Conservation (phyloP, 2,329 filamentous ascomycete genomes). For the Cercospora citrullina region DNA sequence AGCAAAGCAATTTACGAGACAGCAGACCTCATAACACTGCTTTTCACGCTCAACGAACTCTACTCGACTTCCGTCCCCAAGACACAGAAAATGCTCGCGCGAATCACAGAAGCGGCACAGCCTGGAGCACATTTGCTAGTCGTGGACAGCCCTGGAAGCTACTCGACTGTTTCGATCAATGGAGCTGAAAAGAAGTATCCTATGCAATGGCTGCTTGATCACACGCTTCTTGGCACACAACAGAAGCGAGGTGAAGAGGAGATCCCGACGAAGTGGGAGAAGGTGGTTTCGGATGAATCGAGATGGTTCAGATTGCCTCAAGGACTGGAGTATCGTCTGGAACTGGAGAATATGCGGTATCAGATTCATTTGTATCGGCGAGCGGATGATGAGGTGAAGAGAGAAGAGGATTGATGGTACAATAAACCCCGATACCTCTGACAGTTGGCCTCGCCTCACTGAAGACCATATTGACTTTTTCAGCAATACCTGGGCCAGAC, state of each 20-base stretch:
- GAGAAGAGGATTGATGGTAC: not conserved
- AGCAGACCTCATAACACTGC: conserved; percentile 66
- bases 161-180: conserved; percentile 73
- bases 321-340: conserved; percentile 74
- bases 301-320: conserved; percentile 74
- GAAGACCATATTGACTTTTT: no score
- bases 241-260: conserved; percentile 20
- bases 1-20: conserved; percentile 31
- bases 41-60: conserved; percentile 95
- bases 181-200: conserved; percentile 68
- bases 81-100: conserved; percentile 74
- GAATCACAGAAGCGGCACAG: conserved; percentile 60
- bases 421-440: not conserved
- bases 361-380: conserved; percentile 79
- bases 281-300: conserved; percentile 72
- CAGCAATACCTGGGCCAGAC: no score
- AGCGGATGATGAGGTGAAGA: not conserved
- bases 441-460: not conserved
- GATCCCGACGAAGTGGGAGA: conserved; percentile 62
- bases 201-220: conserved; percentile 90
- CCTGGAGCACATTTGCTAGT: conserved; percentile 72
- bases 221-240: conserved; percentile 61
- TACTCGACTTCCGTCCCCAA: conserved; percentile 74
- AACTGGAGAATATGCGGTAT: conserved; percentile 91
- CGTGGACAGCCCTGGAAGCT: conserved; percentile 90